A percentile compares a stretch with the other conserved stretches of the same genome.
Conservation (phyloP, 2,329 filamentous ascomycete species). For the Ceratocystis huliohia region DNA sequence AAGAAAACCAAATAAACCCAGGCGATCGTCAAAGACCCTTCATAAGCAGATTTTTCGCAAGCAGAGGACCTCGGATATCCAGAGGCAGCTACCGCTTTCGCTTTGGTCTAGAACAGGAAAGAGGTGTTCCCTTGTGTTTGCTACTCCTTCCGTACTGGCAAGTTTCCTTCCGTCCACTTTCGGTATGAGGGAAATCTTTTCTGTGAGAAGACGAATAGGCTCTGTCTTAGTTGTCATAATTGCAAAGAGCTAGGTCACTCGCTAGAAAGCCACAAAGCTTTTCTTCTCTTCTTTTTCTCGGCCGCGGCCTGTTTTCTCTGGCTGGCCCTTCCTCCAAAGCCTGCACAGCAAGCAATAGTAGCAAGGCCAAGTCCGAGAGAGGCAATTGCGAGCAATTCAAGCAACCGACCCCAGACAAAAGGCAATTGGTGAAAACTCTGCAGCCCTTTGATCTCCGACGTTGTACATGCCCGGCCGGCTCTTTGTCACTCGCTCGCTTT, state of each 20-base stretch:
- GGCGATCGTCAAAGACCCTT: not conserved
- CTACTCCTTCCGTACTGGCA: not conserved
- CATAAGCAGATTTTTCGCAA: not conserved
- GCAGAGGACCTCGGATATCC: not conserved
- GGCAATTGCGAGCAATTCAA: not conserved
- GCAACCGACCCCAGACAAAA: not conserved
- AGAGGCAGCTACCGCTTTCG: not conserved
- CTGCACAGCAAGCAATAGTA: not conserved
- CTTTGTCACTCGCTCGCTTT: not conserved
- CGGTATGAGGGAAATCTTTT: conserved; percentile 10
- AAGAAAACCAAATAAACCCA: not conserved
- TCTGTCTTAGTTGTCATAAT: no score
- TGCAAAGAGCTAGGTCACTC: no score
- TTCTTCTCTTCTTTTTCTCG: not conserved
- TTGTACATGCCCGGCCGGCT: not conserved
- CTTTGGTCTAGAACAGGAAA: not conserved
- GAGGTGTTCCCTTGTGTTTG: not conserved
- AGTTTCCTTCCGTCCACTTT: not conserved
- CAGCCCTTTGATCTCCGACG: not conserved
- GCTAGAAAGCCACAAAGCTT: no score
- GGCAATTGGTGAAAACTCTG: not conserved
- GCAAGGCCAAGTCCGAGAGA: not conserved
- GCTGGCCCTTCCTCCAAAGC: not conserved
- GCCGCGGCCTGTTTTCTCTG: conserved; percentile 1
- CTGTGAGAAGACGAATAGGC: no score